Evolutionary conservation across 2,329 filamentous ascomycete genomes (phyloP).

Genomic region (Leptographium wingfieldii): DNA sequence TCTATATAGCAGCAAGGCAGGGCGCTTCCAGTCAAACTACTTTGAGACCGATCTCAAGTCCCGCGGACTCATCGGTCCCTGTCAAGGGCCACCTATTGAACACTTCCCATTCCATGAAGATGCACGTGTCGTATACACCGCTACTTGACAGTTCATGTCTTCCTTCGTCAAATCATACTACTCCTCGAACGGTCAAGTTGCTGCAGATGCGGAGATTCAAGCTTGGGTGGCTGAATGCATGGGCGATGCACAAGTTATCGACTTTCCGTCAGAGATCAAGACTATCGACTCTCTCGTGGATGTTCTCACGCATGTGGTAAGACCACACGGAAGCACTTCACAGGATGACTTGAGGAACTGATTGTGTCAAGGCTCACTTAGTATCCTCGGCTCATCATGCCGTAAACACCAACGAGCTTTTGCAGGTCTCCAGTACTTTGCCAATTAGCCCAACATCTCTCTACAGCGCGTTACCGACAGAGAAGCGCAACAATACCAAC

Average conservation of each 20-base stretch:
- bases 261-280: constrained; percentile 24
- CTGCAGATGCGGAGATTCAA: constrained; percentile 27
- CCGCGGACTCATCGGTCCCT: constrained; percentile 27
- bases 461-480: constrained; percentile 24
- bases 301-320: constrained; percentile 25
- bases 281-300: constrained; percentile 22
- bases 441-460: constrained; percentile 30
- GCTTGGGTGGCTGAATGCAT: constrained; percentile 30
- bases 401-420: constrained; percentile 28
- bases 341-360: background rate
- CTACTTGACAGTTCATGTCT: constrained; percentile 25
- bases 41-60: constrained; percentile 23
- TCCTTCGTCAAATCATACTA: constrained; percentile 33
- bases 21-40: constrained; percentile 25
- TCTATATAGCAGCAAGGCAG: constrained; percentile 18
- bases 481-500: constrained; percentile 23
- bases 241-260: constrained; percentile 21
- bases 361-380: constrained; percentile 19
- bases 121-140: constrained; percentile 22
- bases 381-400: constrained; percentile 26
- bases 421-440: constrained; percentile 22
- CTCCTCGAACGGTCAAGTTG: constrained; percentile 18
- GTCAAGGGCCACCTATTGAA: constrained; percentile 23
- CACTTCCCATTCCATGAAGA: constrained; percentile 33
- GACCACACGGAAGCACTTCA: background rate